Base-by-base conservation (phyloP, 2,329 filamentous ascomycete species). In the Cercospora nicotianae region DNA sequence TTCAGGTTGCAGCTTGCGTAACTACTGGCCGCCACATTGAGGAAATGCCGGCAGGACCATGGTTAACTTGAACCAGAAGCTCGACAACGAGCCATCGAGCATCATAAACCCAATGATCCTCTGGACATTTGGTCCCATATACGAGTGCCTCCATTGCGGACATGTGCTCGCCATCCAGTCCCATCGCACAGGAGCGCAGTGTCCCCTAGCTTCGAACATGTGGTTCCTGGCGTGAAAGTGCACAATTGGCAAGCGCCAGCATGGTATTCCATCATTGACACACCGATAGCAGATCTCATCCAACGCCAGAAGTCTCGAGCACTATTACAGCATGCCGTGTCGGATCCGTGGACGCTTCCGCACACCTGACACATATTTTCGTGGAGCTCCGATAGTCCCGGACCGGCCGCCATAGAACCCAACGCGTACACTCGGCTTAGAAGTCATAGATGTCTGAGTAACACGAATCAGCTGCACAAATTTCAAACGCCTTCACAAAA, bases 341-440 rank as follows among this genome's bases (percentile, higher is more conserved):
- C 55, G 55, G 55, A 59, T 59, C 28, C 55, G 55, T 36, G 12
- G 36, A 36, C 55, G 55, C 55, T 59, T 59, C 55, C 55, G 55
- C 31, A 20, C 7, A 18, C 30, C 31, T 59, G 55, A 59, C 55
- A 59, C 55, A 59, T 59, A 10, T 12, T 16, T 31, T 30, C 10
- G 53, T 59, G 30, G 31, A 33, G 55, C n/a, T 59, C 55, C 55
- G 55, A 36, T 45, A 10, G 39, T 63, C 60, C 61, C 61, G 61
- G 61, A 31, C 61, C 61, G 61, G 45, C 30, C n/a, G 42, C 30
- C 18, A 53, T 23, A 59, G 53, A 58, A 31, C 45, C 18, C 55
- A 31, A 33, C 61, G 61, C 61, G 30, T 63, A 63, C 2, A 55
- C 23, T 39, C 61, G 61, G 61, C 61, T 63, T 31, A 63, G 26